Base-by-base conservation (phyloP, 257 asterid species). In the Galeopsis tetrahit region DNA sequence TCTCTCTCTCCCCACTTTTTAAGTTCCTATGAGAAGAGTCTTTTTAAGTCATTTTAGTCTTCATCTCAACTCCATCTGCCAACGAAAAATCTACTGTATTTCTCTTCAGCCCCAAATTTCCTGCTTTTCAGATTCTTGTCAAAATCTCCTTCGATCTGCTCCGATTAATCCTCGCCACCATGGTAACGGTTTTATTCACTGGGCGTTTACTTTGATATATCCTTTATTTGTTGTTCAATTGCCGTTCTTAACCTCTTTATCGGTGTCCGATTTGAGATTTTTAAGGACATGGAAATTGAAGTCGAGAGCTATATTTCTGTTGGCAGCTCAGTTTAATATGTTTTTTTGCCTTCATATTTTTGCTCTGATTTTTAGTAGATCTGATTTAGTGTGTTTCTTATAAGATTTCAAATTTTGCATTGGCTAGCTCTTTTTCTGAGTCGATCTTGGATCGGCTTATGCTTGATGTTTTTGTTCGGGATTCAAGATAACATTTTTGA, bases 111-210 rank as follows among this genome's bases (percentile, higher is more conserved):
- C 84, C 84, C 60, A 73, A 56, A 49, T 64, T 55, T 6, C 57
- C 79, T 76, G 76, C 28, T 46, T 44, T 21, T 35, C 55, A 28
- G 66, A 35, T 58, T 71, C 70, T 14, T n/a, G 42, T 58, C 48
- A 39, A 66, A 59, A 31, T 34, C 15, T 68, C 63, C 71, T 74
- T 68, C 64, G 75, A 64, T 77, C 82, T 77, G 66, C 79, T 74
- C 76, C 78, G 85, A 70, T 77, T 75, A 67, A 35, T 49, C 71
- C 75, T 77, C 78, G 69, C 69, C 48, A 48, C 80, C 73, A 81
- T 81, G 85, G 85, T 81, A 77, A 74, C 33, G 38, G 21, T 70
- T 46, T 66, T 57, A 52, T 34, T 11, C 46, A 33, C 35, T 31
- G 6, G 53, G 4, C 17, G 17, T 63, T 72, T 76, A 68, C 68